phyloP scores from a whole-genome alignment of 2,329 filamentous ascomycete genomes.

The Pyrenochaeta sp. region DNA sequence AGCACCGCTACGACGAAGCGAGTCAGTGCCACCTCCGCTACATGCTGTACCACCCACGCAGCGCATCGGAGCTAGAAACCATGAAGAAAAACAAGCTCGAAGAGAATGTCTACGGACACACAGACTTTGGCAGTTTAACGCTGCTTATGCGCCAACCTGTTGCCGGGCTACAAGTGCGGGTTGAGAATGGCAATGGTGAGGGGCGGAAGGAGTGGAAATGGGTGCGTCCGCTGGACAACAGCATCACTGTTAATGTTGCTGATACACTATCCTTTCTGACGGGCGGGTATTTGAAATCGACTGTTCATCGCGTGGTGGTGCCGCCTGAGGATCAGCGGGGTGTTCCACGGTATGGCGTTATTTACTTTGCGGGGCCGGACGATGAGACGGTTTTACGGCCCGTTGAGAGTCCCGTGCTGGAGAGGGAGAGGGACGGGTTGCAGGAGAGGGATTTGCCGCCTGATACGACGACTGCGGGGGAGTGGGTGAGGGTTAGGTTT shows the following conservation, averaged over 20 bases:
- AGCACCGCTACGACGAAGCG: constrained; percentile 12
- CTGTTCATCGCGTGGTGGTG: constrained; percentile 57
- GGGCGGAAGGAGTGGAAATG: constrained; percentile 42
- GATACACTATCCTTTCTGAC: constrained; percentile 48
- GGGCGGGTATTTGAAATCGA: constrained; percentile 54
- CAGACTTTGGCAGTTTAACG: constrained; percentile 63
- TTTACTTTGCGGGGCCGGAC: constrained; percentile 20
- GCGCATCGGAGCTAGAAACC: constrained; percentile 6
- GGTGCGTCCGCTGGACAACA: constrained; percentile 46
- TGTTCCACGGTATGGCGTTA: constrained; percentile 44
- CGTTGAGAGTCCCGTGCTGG: background rate
- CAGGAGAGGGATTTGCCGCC: constrained; percentile 10
- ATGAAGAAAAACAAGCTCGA: constrained; percentile 8
- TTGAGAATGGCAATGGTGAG: constrained; percentile 1
- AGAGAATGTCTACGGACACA: constrained; percentile 55
- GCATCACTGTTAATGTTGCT: constrained; percentile 50
- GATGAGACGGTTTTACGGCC: constrained; percentile 1
- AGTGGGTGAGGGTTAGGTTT: constrained; percentile 9
- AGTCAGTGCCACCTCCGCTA: constrained; percentile 17
- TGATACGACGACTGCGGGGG: constrained; percentile 12
- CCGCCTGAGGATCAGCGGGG: constrained; percentile 58
- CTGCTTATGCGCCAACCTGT: constrained; percentile 66
- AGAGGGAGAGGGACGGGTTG: background rate
- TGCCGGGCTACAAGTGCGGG: constrained; percentile 62
- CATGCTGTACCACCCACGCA: constrained; percentile 20